Conservation (phyloP, 2,329 filamentous ascomycete species). For the Calycina herbarum region DNA sequence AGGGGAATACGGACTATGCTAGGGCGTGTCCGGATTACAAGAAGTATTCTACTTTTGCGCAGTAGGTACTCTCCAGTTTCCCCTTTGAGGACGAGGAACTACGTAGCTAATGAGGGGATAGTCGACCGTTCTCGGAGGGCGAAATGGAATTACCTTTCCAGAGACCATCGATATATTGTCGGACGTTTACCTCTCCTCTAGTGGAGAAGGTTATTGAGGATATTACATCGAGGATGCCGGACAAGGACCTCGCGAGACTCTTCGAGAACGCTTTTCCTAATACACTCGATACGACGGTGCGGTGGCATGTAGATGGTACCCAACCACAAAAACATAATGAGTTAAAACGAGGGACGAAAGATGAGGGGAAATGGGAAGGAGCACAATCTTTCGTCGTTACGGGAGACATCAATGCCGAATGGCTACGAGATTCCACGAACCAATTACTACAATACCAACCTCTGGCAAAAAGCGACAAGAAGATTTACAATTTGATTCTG, state of each 20-base stretch:
- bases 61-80: constrained; percentile 24
- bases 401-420: constrained; percentile 89
- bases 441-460: constrained; percentile 88
- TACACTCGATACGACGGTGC: constrained; percentile 69
- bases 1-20: constrained; percentile 19
- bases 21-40: constrained; percentile 39
- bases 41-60: constrained; percentile 35
- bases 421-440: constrained; percentile 90
- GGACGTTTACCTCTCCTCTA: constrained; percentile 82
- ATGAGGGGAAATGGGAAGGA: constrained; percentile 73
- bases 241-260: constrained; percentile 84
- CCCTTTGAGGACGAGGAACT: too few species aligned
- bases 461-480: constrained; percentile 77
- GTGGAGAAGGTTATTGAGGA: constrained; percentile 88
- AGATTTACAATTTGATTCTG: constrained; percentile 76
- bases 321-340: constrained; percentile 36
- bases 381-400: constrained; percentile 92
- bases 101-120: too few species aligned
- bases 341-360: constrained; percentile 43
- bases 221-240: constrained; percentile 74
- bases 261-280: constrained; percentile 96
- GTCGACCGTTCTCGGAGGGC: constrained; percentile 76
- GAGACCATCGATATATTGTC: constrained; percentile 75
- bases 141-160: constrained; percentile 82
- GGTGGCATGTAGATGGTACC: constrained; percentile 64